Evolutionary conservation across 2,329 filamentous ascomycete genomes (phyloP).

Genomic region (Trichoderma breve): DNA sequence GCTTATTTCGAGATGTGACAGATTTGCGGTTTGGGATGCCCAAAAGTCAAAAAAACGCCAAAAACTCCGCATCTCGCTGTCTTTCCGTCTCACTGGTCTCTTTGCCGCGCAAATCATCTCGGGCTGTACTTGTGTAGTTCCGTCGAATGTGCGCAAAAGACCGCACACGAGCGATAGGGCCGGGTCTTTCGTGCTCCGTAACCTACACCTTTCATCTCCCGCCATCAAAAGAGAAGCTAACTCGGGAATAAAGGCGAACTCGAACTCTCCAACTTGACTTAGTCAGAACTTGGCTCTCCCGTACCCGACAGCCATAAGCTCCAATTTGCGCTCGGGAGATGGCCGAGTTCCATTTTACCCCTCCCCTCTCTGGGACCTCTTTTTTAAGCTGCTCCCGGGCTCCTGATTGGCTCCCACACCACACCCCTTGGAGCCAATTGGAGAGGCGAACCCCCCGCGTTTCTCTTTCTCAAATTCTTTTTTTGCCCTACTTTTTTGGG

Average conservation of each 20-base stretch:
- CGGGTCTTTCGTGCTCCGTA: neutral
- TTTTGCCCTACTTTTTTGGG: neutral
- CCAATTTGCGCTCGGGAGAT: constrained; percentile 20
- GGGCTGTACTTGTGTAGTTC: neutral
- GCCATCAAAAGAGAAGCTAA: neutral
- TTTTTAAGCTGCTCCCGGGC: neutral
- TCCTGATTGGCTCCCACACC: constrained; percentile 2
- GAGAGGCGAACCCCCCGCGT: constrained; percentile 2
- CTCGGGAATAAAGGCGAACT: neutral
- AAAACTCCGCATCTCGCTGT: neutral
- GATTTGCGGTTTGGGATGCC: neutral
- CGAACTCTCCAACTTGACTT: neutral
- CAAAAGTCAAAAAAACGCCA: neutral
- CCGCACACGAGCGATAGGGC: neutral
- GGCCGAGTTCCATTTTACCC: constrained; percentile 10
- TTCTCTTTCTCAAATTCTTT: neutral
- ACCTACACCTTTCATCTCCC: neutral
- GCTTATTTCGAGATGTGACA: neutral
- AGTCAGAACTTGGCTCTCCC: neutral
- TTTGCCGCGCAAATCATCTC: neutral
- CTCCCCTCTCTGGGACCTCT: neutral
- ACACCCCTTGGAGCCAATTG: neutral
- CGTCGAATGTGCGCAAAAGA: neutral
- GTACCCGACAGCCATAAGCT: constrained; percentile 15
- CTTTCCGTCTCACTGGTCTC: neutral